Evolutionary conservation across 371 early-diverging fungal species (phyloP), one percentile per base, ranked within the genome.

Genomic region (Haplosporangium sp.): DNA sequence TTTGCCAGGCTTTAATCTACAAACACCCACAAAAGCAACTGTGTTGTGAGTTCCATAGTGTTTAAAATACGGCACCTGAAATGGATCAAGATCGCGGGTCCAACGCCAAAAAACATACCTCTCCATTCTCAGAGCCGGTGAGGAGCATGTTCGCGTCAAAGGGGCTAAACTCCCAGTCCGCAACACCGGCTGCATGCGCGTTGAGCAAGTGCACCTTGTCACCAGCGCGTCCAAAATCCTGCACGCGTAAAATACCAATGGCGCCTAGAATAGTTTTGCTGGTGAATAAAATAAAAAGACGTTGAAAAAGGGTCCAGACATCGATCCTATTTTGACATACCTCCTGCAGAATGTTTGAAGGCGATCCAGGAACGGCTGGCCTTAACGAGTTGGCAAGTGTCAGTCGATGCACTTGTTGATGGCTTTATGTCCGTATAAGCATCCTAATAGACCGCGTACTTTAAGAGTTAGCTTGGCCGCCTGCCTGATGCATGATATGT

Each of bases 81-180:
- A 11, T 10, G 46, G 46, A 38, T 20, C 9, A 8, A 13, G 9
- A 36, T 5, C 12, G 14, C n/a, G 21, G 10, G 12, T 16, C 36
- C 5, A 21, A n/a, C 5, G 29, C 29, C 29, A 29, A 29, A 1
- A 6, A 40, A 11, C 48, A 52, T 80, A 87, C 89, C 68, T 80
- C 69, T 55, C 88, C 87, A 61, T 86, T 86, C 59, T 86, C 87
- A 12, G 82, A 86, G 50, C 86, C 89, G 10, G 88, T 87, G 14
- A 83, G 83, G 11, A 88, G 64, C 13, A 85, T 43, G 52, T 75
- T 52, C 0, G 85, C 76, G 48, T 85, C 82, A 64, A 89, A 86
- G 6, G 79, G 73, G 21, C 87, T 86, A 36, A 89, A 85, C 53
- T 69, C 80, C 90, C 90, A 91, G 53, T 90, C 90, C 2, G 85